phyloP scores from a whole-genome alignment of 805 yeast species.

The Saccharomyces eubayanus region DNA sequence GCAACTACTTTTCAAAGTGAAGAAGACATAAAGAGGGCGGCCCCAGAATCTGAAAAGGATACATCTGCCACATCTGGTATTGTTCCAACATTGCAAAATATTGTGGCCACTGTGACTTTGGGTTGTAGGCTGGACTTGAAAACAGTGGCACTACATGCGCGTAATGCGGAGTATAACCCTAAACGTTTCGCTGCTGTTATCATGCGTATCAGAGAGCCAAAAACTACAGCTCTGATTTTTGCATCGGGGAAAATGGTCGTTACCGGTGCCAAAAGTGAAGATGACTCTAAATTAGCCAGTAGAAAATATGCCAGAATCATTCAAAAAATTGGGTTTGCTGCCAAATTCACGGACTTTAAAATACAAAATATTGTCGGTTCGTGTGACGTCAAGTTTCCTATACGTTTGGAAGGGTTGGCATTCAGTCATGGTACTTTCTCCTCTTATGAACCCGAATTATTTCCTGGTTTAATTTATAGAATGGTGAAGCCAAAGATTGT shows the following conservation, averaged over 20 bases:
- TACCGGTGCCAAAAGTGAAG: slow-evolving; percentile 98
- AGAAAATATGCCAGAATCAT: slow-evolving; percentile 97
- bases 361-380: slow-evolving; percentile 97
- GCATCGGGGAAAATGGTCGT: slow-evolving; percentile 99
- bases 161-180: slow-evolving; percentile 98
- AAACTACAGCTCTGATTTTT: slow-evolving; percentile 93
- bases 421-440: slow-evolving; percentile 98
- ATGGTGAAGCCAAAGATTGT: slow-evolving; percentile 99
- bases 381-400: slow-evolving; percentile 97
- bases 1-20: slow-evolving; percentile 1
- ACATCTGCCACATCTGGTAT: slow-evolving; percentile 86
- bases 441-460: slow-evolving; percentile 94
- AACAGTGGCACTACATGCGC: slow-evolving; percentile 95
- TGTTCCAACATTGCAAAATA: slow-evolving; percentile 88
- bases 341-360: slow-evolving; percentile 95
- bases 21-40: neutral
- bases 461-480: slow-evolving; percentile 97
- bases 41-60: slow-evolving; percentile 27
- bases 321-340: slow-evolving; percentile 94
- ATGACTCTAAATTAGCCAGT: slow-evolving; percentile 95
- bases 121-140: slow-evolving; percentile 94
- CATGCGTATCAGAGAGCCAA: slow-evolving; percentile 98
- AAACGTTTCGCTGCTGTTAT: slow-evolving; percentile 98
- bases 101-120: slow-evolving; percentile 94
- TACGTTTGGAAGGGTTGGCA: slow-evolving; percentile 93